These are phyloP conservation scores for Tetrahymena thermophila DNA, from an alignment of 73 alveolate genomes.

Conservation along the genomic window DNA sequence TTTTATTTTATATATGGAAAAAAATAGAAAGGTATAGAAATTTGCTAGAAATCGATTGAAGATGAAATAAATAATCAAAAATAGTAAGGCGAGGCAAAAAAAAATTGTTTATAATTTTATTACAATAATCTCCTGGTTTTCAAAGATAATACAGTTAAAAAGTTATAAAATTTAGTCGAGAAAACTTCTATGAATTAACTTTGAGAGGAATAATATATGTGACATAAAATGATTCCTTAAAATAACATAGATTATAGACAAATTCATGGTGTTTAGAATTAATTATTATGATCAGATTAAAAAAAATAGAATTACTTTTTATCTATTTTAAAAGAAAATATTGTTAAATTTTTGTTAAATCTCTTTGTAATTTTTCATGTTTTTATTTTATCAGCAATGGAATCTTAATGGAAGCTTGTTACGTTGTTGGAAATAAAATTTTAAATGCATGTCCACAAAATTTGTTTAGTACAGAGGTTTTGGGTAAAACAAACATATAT, in stretches of 20 bases:
- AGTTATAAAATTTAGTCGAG: not conserved
- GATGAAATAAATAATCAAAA: not conserved
- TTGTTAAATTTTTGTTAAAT: no score
- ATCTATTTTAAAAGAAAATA: no score
- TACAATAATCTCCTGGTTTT: not conserved
- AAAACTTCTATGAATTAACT: not conserved
- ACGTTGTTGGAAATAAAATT: no score
- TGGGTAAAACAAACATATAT: not conserved
- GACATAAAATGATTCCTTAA: not conserved
- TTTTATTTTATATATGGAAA: not conserved
- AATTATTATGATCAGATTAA: not conserved
- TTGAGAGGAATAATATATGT: not conserved
- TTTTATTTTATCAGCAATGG: no score
- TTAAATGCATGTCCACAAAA: not conserved
- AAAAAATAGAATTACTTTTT: no score
- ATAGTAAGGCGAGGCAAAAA: not conserved
- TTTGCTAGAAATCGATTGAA: not conserved
- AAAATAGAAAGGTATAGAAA: not conserved
- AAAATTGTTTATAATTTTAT: not conserved
- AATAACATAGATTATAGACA: not conserved
- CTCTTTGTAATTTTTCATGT: no score
- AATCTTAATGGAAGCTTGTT: not conserved
- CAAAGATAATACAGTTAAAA: not conserved
- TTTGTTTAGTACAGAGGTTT: no score
- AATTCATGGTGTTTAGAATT: no score